Evolutionary conservation across 2,329 filamentous ascomycete species (phyloP), one percentile per base, ranked within the genome.

Genomic region (Claviceps humidiphila): DNA sequence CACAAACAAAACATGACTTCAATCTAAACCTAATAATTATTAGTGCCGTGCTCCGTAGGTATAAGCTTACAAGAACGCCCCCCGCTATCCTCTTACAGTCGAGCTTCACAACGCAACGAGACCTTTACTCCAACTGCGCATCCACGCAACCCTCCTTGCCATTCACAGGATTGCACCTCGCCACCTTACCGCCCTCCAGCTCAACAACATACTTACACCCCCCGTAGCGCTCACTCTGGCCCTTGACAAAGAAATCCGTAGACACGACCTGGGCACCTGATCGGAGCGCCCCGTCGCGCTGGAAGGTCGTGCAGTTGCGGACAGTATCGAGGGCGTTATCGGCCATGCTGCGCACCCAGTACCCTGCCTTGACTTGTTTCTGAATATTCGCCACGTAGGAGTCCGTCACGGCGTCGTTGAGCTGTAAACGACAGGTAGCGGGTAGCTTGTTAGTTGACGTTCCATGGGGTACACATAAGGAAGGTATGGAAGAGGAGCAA

Each of bases 251-350:
- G 51, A 69, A 76, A 56, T 76, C 74, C 0, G 72, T 75, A 37
- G 68, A 72, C 1, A 76, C 71, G 52, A 76, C 64, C 56, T 76
- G 74, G 26, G 74, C 74, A 6, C 72, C 74, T 46, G 72, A 74
- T 46, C 62, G 54, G 42, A 74, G 68, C 1, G 73, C 51, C 40
- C 26, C 17, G 20, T 52, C 51, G 7, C 51, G 45, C 46, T 73
- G 11, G 57, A 55, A 51, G 24, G 70, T 71, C 2, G 63, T 66
- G 51, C 72, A 69, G 51, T 63, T 63, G 46, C 54, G 41, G 8
- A 76, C 61, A 0, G 73, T 75, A 1, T 61, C 62, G 26, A 75
- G 62, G 0, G 73, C 72, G 26, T 68, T 65, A 59, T 77, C 74
- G 3, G 71, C 65, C 42, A 73, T 62, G 2, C 73, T 75, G 46